phyloP scores from a whole-genome alignment of 2,329 filamentous ascomycete genomes.

The Ceratocystis harringtonii region DNA sequence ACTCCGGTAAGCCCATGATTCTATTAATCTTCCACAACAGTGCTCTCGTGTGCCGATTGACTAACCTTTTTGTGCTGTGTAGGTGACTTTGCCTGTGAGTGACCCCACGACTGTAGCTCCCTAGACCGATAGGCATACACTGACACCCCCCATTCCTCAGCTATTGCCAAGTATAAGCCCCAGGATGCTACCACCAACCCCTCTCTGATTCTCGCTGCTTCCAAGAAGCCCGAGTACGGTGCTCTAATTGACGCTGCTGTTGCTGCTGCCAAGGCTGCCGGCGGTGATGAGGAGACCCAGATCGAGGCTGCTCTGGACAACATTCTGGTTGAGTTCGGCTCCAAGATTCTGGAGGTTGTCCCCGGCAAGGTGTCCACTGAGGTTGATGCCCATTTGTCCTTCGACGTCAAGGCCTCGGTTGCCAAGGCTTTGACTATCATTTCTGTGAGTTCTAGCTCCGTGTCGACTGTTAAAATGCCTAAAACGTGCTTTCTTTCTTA shows the following conservation, averaged over 20 bases:
- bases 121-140: slow-evolving; percentile 4
- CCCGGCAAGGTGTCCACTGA: slow-evolving; percentile 98
- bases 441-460: slow-evolving; percentile 43
- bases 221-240: slow-evolving; percentile 95
- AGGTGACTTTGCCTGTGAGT: slow-evolving; percentile 69
- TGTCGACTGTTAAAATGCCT: neutral
- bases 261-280: slow-evolving; percentile 66
- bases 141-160: slow-evolving; percentile 33
- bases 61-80: slow-evolving; percentile 23
- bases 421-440: slow-evolving; percentile 96
- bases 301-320: slow-evolving; percentile 83
- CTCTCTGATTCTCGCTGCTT: slow-evolving; percentile 91
- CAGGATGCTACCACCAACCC: slow-evolving; percentile 99
- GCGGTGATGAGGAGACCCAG: slow-evolving; percentile 57
- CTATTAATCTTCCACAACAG: neutral
- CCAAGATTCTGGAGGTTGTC: slow-evolving; percentile 91
- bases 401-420: slow-evolving; percentile 82
- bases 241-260: slow-evolving; percentile 78
- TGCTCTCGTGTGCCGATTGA: slow-evolving; percentile 12
- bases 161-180: slow-evolving; percentile 99
- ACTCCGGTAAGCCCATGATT: slow-evolving; percentile 58
- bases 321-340: slow-evolving; percentile 94
- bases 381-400: slow-evolving; percentile 91
- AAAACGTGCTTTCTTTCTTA: neutral
- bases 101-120: slow-evolving; percentile 16